These are phyloP conservation scores for Eucalyptus paniculata DNA, from an alignment of 345 rosid species.

Conservation along the genomic window DNA sequence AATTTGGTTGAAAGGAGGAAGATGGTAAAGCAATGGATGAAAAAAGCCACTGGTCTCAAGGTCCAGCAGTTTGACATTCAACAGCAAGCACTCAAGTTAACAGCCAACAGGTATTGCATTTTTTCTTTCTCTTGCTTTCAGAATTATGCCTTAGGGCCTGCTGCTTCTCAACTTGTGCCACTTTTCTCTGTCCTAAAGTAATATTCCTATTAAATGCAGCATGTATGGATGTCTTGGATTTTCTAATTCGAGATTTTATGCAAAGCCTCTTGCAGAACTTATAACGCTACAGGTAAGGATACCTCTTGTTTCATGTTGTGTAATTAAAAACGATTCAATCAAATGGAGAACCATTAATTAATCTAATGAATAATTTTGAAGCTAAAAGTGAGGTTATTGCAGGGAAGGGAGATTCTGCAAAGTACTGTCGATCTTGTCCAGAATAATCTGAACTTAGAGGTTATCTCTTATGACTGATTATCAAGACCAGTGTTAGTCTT, in stretches of 20 bases:
- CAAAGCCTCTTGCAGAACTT: constrained; percentile 97
- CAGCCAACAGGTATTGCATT: constrained; percentile 71
- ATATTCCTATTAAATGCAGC: constrained; percentile 26
- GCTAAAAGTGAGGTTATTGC: neutral
- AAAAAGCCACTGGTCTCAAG: constrained; percentile 68
- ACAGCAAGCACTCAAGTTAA: constrained; percentile 96
- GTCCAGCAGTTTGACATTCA: constrained; percentile 87
- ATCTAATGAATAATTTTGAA: neutral
- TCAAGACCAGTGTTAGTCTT: neutral
- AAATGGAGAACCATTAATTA: neutral
- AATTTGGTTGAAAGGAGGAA: constrained; percentile 80
- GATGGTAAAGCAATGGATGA: constrained; percentile 81
- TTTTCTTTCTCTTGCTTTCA: neutral
- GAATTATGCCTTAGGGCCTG: neutral
- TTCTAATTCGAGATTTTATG: constrained; percentile 95
- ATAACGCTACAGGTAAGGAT: constrained; percentile 73
- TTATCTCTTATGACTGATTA: constrained; percentile 3
- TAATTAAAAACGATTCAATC: neutral
- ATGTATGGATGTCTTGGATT: constrained; percentile 99
- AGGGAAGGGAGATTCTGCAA: constrained; percentile 98
- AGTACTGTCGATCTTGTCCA: constrained; percentile 96
- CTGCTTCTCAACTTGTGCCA: neutral
- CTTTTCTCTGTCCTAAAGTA: neutral
- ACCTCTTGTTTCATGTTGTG: neutral
- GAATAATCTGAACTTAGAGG: constrained; percentile 87